Conservation (phyloP, 345 rosid species). For the Salix caprea region DNA sequence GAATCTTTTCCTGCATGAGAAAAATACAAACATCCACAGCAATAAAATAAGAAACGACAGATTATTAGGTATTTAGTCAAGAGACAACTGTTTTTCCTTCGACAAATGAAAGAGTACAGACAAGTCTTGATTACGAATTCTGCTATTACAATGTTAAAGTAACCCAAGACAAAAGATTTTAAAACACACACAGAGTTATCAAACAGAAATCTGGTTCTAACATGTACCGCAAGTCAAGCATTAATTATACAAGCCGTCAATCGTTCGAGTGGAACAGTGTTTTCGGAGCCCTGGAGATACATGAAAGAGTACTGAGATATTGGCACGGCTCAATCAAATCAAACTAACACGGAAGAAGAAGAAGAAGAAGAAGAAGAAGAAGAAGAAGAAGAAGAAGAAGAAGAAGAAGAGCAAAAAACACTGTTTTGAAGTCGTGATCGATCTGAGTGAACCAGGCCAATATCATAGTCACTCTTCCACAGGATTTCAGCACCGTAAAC, state of each 20-base stretch:
- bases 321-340: conserved; percentile 97
- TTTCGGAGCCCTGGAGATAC: neutral
- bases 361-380: neutral
- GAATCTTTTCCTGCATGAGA: no score
- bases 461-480: conserved; percentile 56
- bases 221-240: no score
- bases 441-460: conserved; percentile 98
- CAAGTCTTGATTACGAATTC: no score
- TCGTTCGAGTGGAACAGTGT: no score
- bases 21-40: neutral
- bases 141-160: no score
- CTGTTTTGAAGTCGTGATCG: conserved; percentile 23
- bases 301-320: conserved; percentile 77
- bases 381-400: neutral
- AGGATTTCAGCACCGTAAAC: neutral
- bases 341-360: neutral
- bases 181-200: no score
- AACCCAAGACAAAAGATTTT: no score
- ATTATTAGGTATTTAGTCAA: no score
- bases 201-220: no score
- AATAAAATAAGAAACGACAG: neutral
- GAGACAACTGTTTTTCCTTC: no score
- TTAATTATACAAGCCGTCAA: no score
- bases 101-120: no score
- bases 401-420: neutral